Evolutionary conservation across 768 basidiomycete genomes (phyloP), one percentile per base, ranked within the genome.

Genomic region (Crassisporium funariophilum): DNA sequence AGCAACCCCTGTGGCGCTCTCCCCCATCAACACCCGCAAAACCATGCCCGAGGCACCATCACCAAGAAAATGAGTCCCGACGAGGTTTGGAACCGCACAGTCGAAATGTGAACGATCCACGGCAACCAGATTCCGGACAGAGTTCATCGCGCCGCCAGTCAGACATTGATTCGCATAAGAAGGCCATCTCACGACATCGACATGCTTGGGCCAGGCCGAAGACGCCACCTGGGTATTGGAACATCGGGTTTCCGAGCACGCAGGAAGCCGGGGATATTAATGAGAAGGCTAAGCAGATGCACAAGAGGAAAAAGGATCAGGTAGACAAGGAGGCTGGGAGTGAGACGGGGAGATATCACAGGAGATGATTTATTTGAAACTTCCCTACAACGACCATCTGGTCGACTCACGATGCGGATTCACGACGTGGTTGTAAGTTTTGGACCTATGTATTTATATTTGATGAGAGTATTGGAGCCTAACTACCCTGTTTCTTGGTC

Each of bases 161-260:
- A 22, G 67, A 58, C 50, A 75, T 66, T 58, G 68, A 68, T 10
- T 67, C 73, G n/a, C 90, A 88, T 60, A 82, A 81, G 65, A 76
- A 87, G 51, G 68, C 73, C 5, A 84, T 91, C 40, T 90, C 86
- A 27, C 75, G 84, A 22, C 88, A 91, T 62, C 75, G 86, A 12
- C 76, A 83, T 48, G 75, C 83, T 15, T 91, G 87, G 88, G 74
- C 73, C 21, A 75, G 81, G 36, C 75, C 83, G 1, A 77, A 73
- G 40, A 93, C 91, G 1, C 94, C 94, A 9, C 91, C 91, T 1
- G 83, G 82, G 12, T 95, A 90, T 66, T 95, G 92, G 90, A 75
- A 85, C 46, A 93, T 95, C 47, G 91, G 88, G 1, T 95, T 98
- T 61, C 94, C 94, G 1, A 73, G 75, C 53, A 94, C 93, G 3